Evolutionary conservation across 1,139 yeast genomes (phyloP).

Genomic region (Saccharomyces hybrid): DNA sequence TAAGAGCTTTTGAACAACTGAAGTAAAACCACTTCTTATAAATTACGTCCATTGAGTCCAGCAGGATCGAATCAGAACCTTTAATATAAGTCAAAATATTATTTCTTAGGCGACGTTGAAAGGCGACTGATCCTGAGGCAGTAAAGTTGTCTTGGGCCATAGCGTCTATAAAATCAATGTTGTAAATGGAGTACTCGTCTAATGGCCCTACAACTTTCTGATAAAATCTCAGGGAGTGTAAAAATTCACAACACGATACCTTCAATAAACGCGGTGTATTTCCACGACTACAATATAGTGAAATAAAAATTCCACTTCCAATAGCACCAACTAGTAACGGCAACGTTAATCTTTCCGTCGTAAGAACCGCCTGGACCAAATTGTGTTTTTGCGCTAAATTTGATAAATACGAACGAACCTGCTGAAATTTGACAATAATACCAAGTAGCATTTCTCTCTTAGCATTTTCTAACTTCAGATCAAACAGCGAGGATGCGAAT

Average conservation of each 20-base stretch:
- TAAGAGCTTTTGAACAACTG: conserved; percentile 9
- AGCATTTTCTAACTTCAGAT: conserved; percentile 18
- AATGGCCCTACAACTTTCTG: conserved; percentile 14
- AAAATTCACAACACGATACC: conserved; percentile 15
- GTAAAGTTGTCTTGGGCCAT: conserved; percentile 52
- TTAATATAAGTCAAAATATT: conserved; percentile 46
- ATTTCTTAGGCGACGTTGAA: conserved; percentile 58
- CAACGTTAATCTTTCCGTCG: conserved; percentile 17
- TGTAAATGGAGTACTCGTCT: conserved; percentile 26
- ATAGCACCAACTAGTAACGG: conserved; percentile 21
- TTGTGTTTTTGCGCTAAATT: conserved; percentile 11
- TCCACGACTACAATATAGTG: conserved; percentile 21
- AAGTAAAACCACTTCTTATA: conserved; percentile 43
- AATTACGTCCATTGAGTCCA: conserved; percentile 54
- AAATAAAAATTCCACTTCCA: conserved; percentile 26
- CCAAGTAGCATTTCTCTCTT: conserved; percentile 23
- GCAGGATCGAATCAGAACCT: conserved; percentile 51
- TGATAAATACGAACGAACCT: conserved; percentile 18
- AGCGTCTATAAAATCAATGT: conserved; percentile 41
- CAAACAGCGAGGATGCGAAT: conserved; percentile 25
- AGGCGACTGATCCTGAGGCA: conserved; percentile 72
- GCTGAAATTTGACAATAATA: conserved; percentile 20
- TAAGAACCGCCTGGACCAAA: conserved; percentile 9
- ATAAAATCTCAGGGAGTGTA: conserved; percentile 16
- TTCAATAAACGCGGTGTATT: conserved; percentile 17